Base-by-base conservation (phyloP, 2,329 filamentous ascomycete genomes). In the Elsinoe fawcettii region DNA sequence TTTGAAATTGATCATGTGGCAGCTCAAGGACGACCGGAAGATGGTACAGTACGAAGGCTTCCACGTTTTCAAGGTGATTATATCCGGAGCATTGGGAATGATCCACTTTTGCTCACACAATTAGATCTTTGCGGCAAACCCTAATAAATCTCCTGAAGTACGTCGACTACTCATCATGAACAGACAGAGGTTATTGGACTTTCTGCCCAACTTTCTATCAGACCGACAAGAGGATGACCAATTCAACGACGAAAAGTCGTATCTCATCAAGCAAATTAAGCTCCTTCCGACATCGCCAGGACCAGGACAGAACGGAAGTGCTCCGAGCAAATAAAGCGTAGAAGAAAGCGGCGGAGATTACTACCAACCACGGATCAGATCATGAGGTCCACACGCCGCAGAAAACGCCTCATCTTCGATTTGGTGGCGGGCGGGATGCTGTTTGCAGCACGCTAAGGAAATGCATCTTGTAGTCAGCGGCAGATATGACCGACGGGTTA, bases 21-120 rank as follows among this genome's bases (percentile, higher is more conserved):
- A 99, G 59, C 77, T 99, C 60, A 86, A 90, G 64, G 93, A 97
- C 71, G 92, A 97, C 71, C 84, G 92, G 64, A 93, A 95, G 73
- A 99, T 99, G 91, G 93, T 99, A 61, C 93, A 97, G 73, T 99
- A 99, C 70, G 93, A 99, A 71, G 93, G 91, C 6, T 99, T 99
- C 71, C 93, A 99, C 70, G 92, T 99, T 41, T 99, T 99, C 80
- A 99, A 99, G 78, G 81, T 83, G 60, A 16, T 30, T 49, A 27
- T 41, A 49, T 20, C 27, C 20, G 44, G 20, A 20, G 7, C 36
- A 41, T 8, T 49, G 23, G n/a, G 9, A 11, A 27, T 18, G n/a
- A n/a, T 34, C 44, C 51, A 27, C 18, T 20, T 23, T 18, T 14
- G 20, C 64, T 67, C 9, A 66, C 36, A 27, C 16, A 30, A 9